Base-by-base conservation (phyloP, 176 grass and related monocot species). In the Eragrostis curvula region DNA sequence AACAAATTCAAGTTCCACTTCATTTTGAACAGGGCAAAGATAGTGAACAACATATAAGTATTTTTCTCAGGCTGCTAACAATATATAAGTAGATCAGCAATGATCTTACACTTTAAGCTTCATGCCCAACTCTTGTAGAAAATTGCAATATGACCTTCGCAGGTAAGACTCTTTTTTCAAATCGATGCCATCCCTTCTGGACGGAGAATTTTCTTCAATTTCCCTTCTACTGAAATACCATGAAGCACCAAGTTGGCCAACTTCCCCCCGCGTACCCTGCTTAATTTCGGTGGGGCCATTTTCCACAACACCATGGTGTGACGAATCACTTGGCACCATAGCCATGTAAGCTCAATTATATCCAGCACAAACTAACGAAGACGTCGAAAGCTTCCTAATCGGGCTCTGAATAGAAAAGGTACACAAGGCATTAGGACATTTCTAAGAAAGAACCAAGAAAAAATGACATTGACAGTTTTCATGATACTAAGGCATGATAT, bases 51-150 rank as follows among this genome's bases (percentile, higher is more conserved):
- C 39, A 58, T 53, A 65, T 53, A 56, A 36, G 32, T 36, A 36
- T 36, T 36, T 36, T 36, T 36, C 32, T 36, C 32, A 36, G 32
- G 4, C 4, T 36, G 32, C 32, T 4, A 36, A 36, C n/a, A n/a
- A 57, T 53, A 64, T 53, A 55, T 27, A 74, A 65, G 5, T 45
- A 85, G 24, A 39, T 65, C 27, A 63, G 69, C 18, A 55, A 74
- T 52, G 48, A 91, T 73, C 95, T 97, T 92, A 97, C 95, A 97
- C 92, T 97, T 97, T 97, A 59, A 97, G 92, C 74, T 88, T 89
- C 83, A 92, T 92, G 86, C 95, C 95, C 72, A 97, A 91, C 59
- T 97, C 95, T 83, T 97, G 95, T 68, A 94, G 79, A 79, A 90
- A 97, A 49, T 80, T 94, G 74, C 95, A 97, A 68, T 92, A 97